phyloP scores from a whole-genome alignment of 495 filamentous ascomycete genomes.

The Halenospora varia region DNA sequence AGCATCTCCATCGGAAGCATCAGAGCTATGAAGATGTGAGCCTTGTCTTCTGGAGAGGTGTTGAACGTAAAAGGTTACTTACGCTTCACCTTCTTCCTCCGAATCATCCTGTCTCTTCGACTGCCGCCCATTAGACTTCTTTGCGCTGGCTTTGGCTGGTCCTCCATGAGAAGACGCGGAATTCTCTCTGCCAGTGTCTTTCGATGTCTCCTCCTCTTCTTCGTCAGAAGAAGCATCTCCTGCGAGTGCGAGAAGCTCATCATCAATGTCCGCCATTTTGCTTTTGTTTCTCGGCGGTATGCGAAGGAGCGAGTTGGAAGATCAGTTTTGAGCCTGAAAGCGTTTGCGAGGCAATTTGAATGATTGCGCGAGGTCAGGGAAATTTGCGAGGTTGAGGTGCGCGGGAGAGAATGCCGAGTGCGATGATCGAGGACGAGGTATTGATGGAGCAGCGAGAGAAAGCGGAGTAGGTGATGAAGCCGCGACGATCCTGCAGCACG shows the following conservation, averaged over 20 bases:
- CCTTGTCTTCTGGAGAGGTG: background rate
- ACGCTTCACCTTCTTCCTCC: slow-evolving; percentile 82
- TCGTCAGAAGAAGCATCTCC: slow-evolving; percentile 56
- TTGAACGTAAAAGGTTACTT: slow-evolving; percentile 40
- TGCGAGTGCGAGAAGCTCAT: slow-evolving; percentile 83
- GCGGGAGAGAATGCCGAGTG: no score
- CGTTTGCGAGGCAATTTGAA: background rate
- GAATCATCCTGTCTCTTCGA: slow-evolving; percentile 50
- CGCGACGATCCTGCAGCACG: no score
- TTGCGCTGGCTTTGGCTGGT: slow-evolving; percentile 41
- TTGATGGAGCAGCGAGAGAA: no score
- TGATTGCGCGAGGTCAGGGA: background rate
- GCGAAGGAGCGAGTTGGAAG: background rate
- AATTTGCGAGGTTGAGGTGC: no score
- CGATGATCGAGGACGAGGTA: background rate
- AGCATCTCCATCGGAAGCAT: slow-evolving; percentile 72
- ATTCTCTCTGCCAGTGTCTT: slow-evolving; percentile 34
- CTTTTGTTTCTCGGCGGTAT: background rate
- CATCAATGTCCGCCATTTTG: slow-evolving; percentile 72
- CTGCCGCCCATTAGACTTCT: slow-evolving; percentile 28
- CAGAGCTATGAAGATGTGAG: no score
- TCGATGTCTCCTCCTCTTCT: slow-evolving; percentile 39
- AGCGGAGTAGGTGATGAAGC: background rate
- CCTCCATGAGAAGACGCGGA: slow-evolving; percentile 37
- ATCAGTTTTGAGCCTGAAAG: background rate